Evolutionary conservation across 2,329 filamentous ascomycete species (phyloP).

Genomic region (Colletotrichum somersetense): DNA sequence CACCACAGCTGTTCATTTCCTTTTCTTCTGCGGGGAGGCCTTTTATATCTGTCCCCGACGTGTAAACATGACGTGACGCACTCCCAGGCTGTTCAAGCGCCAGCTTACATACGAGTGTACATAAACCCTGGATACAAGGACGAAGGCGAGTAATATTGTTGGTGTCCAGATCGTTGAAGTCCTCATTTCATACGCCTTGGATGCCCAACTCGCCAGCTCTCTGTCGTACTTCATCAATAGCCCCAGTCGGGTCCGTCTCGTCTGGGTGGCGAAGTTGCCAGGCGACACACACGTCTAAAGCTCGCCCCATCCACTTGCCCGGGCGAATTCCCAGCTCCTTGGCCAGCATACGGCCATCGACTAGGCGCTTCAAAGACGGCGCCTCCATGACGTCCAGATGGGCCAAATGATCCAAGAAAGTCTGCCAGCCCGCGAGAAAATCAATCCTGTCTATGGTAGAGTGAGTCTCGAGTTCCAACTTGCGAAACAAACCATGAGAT

Average conservation of each 20-base stretch:
- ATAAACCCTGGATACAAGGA: not conserved
- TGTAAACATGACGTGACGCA: not conserved
- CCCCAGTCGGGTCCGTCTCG: constrained; percentile 68
- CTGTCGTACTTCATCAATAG: constrained; percentile 69
- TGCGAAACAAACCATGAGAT: not conserved
- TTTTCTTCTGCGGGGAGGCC: not conserved
- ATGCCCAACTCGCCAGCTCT: constrained; percentile 67
- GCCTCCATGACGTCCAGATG: constrained; percentile 69
- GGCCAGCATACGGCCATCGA: constrained; percentile 82
- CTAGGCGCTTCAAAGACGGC: constrained; percentile 69
- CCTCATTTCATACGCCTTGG: constrained; percentile 3
- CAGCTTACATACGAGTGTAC: too few relatives aligned
- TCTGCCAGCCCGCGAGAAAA: constrained; percentile 65
- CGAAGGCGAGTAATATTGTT: not conserved
- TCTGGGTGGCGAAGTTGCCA: constrained; percentile 90
- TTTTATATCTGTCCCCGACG: not conserved
- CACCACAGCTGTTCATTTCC: not conserved
- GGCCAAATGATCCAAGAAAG: constrained; percentile 67
- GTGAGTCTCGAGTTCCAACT: constrained; percentile 4
- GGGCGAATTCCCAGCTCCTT: constrained; percentile 76
- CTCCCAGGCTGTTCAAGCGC: too few relatives aligned
- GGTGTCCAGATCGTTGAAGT: too few relatives aligned
- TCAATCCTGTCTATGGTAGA: constrained; percentile 55
- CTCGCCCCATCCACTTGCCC: constrained; percentile 86
- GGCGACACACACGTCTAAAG: constrained; percentile 82